Evolutionary conservation across 306 rosid genomes (phyloP).

Genomic region (Cicer cuneatum): DNA sequence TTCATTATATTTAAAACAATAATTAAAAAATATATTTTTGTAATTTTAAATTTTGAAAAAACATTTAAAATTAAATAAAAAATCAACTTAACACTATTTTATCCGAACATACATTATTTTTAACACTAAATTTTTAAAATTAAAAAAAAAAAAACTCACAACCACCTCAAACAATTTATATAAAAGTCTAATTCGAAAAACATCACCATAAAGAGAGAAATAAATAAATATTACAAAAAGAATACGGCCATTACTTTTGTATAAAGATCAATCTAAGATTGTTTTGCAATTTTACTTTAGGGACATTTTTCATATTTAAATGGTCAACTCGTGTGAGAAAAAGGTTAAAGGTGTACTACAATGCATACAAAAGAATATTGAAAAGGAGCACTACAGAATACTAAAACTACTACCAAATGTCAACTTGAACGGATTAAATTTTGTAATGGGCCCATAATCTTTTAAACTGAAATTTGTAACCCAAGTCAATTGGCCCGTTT

Average conservation of each 20-base stretch:
- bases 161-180: too few species aligned
- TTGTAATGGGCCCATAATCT: slow-evolving; percentile 41
- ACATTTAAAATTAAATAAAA: too few species aligned
- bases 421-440: slow-evolving; percentile 31
- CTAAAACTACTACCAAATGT: slow-evolving; percentile 27
- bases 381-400: not conserved
- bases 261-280: slow-evolving; percentile 10
- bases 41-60: too few species aligned
- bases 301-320: not conserved
- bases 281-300: slow-evolving; percentile 27
- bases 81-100: too few species aligned
- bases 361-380: not conserved
- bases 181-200: not conserved
- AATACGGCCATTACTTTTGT: not conserved
- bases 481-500: slow-evolving; percentile 39
- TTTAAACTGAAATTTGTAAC: not conserved
- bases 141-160: too few species aligned
- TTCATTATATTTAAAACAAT: too few species aligned
- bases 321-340: slow-evolving; percentile 12
- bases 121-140: too few species aligned
- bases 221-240: not conserved
- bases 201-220: not conserved
- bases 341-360: slow-evolving; percentile 10
- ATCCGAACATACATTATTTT: too few species aligned
- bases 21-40: too few species aligned